Evolutionary conservation across 2,329 filamentous ascomycete species (phyloP).

Genomic region (Thermothelomyces thermophilus): DNA sequence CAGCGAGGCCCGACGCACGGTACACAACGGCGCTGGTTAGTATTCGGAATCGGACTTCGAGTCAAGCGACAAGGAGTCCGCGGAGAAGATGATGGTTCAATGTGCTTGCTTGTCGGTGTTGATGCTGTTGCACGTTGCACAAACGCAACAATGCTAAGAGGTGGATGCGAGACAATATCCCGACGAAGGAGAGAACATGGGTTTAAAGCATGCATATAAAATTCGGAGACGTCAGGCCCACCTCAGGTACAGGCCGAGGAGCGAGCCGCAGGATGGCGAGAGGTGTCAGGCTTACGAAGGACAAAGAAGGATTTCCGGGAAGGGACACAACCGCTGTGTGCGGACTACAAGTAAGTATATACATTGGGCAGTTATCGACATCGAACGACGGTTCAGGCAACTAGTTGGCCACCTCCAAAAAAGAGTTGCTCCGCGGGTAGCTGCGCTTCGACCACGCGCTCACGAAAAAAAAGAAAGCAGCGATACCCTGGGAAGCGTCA

Average conservation of each 20-base stretch:
- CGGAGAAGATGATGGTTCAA: constrained; percentile 1
- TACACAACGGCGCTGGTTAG: too few relatives aligned
- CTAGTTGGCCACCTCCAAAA: not conserved
- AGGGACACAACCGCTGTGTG: too few relatives aligned
- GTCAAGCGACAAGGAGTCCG: not conserved
- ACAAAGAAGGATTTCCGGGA: not conserved
- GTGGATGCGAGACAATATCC: constrained; percentile 8
- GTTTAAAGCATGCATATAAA: not conserved
- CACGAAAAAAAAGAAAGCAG: not conserved
- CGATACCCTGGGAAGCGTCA: not conserved
- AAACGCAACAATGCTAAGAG: constrained; percentile 7
- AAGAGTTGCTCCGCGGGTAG: not conserved
- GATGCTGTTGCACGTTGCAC: too few relatives aligned
- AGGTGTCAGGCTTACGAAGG: not conserved
- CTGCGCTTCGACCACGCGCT: not conserved
- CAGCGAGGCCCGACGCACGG: not conserved
- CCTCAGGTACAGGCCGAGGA: constrained; percentile 2
- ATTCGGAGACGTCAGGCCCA: not conserved
- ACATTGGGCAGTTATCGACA: too few relatives aligned
- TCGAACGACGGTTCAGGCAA: not conserved
- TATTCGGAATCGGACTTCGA: not conserved
- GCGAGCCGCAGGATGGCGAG: not conserved
- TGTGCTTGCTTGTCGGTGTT: constrained; percentile 1
- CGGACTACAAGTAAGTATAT: too few relatives aligned
- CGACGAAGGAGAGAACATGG: not conserved